Evolutionary conservation across 176 grass and related monocot genomes (phyloP).

Genomic region (Triticum turgidum): DNA sequence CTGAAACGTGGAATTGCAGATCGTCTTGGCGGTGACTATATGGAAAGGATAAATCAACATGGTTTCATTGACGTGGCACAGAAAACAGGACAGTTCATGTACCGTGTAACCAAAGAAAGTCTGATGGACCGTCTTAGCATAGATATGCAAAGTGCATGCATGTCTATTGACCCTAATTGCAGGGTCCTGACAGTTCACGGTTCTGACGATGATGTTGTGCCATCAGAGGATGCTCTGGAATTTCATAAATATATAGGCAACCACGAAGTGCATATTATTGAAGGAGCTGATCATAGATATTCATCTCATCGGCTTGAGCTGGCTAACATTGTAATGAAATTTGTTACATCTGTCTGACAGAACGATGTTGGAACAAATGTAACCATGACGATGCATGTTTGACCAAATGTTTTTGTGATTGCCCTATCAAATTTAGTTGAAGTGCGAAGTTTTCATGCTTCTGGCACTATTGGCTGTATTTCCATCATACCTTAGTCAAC

Average conservation of each 20-base stretch:
- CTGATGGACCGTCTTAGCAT: slow-evolving; percentile 73
- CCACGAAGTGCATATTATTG: slow-evolving; percentile 69
- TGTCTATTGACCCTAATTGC: slow-evolving; percentile 58
- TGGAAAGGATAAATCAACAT: slow-evolving; percentile 58
- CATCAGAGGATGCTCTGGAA: slow-evolving; percentile 56
- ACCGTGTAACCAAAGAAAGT: slow-evolving; percentile 64
- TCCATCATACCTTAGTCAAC: neutral
- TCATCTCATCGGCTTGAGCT: slow-evolving; percentile 47
- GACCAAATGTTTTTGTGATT: slow-evolving; percentile 15
- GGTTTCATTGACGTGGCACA: slow-evolving; percentile 67
- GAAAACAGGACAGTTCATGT: slow-evolving; percentile 48
- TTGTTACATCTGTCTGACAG: slow-evolving; percentile 46
- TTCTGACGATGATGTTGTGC: slow-evolving; percentile 71
- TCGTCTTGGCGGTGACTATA: slow-evolving; percentile 57
- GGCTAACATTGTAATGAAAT: slow-evolving; percentile 58
- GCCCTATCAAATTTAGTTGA: neutral
- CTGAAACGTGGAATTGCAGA: slow-evolving; percentile 62
- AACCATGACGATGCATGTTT: neutral
- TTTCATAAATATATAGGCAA: slow-evolving; percentile 70
- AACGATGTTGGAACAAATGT: slow-evolving; percentile 19
- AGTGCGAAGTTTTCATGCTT: neutral
- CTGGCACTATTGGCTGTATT: neutral
- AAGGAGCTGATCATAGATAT: slow-evolving; percentile 77
- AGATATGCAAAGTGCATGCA: slow-evolving; percentile 60
- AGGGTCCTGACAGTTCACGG: slow-evolving; percentile 84